phyloP scores from a whole-genome alignment of 2,329 filamentous ascomycete species.

The Zymoseptoria tritici region DNA sequence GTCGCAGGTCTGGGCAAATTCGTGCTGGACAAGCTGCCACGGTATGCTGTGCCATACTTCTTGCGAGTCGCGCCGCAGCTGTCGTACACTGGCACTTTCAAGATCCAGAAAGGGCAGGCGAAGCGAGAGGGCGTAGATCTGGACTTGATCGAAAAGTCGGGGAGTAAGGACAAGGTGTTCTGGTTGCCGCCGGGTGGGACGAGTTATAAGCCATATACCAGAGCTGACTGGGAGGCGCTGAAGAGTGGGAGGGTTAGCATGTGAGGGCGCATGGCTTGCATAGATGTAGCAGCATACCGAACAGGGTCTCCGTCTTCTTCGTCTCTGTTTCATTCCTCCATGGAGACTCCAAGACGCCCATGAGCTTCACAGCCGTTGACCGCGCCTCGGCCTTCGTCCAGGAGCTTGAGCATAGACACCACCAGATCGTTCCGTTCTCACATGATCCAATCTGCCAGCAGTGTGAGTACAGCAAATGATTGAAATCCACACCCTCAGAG shows the following conservation, averaged over 20 bases:
- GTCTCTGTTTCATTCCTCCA: too few species aligned
- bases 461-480: background rate
- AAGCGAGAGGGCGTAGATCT: slow-evolving; percentile 67
- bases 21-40: slow-evolving; percentile 52
- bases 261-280: background rate
- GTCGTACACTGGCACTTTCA: slow-evolving; percentile 73
- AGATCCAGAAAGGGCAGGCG: slow-evolving; percentile 73
- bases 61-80: slow-evolving; percentile 56
- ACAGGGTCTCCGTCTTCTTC: too few species aligned
- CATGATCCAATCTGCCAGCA: too few species aligned
- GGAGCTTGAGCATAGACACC: too few species aligned
- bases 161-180: slow-evolving; percentile 45
- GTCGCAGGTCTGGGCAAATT: slow-evolving; percentile 57
- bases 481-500: background rate
- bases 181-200: slow-evolving; percentile 56
- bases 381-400: too few species aligned
- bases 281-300: background rate
- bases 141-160: slow-evolving; percentile 42
- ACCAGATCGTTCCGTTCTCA: too few species aligned
- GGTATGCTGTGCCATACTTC: slow-evolving; percentile 71
- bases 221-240: slow-evolving; percentile 61
- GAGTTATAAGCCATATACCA: slow-evolving; percentile 59
- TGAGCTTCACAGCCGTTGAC: too few species aligned
- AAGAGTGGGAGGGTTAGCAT: slow-evolving; percentile 57
- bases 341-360: too few species aligned